Base-by-base conservation (phyloP, 1,139 yeast genomes). In the Yamadazyma sp. region DNA sequence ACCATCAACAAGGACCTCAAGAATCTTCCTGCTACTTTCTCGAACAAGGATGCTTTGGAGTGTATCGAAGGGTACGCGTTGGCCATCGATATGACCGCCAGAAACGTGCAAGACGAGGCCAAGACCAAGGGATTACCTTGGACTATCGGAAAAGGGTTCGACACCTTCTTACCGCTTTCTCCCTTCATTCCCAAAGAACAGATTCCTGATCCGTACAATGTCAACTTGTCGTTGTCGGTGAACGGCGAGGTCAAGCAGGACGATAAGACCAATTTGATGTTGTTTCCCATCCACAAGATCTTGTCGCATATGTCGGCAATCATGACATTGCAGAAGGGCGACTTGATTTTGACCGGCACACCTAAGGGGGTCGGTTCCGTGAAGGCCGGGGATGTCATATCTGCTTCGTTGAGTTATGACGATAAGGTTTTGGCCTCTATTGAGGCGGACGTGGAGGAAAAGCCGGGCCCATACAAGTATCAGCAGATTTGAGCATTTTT, bases 301-400 rank as follows among this genome's bases (percentile, higher is more conserved):
- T 70, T 92, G 48, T 76, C 86, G 42, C 80, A 86, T 42, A 85
- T 91, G 81, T 86, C 96, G 8, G 66, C 83, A 14, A 82, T 88
- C 51, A 91, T 92, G 94, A 87, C 97, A 2, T 70, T 92, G 43
- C 81, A 89, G 53, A 83, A 88, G 44, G 97, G 97, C 17, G 98
- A 92, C 58, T 75, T 92, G 51, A 83, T 92, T 43, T 72, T 91
- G 44, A 92, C 98, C 0, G 98, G 98, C 11, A 92, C 98, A 1
- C 98, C 98, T 33, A 88, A 91, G 62, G 99, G 99, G n/a, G 99
- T 92, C 9, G 97, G 98, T 10, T 69, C 75, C 28, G 67, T 91
- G 35, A 64, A 60, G 8, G 84, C 95, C 1, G 98, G 97, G 6
- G 98, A 92, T 59, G 61, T 61, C 33, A 70, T 92, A 29, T 72